phyloP scores from a whole-genome alignment of 441 rosid species.

The Bruguiera hainesii region DNA sequence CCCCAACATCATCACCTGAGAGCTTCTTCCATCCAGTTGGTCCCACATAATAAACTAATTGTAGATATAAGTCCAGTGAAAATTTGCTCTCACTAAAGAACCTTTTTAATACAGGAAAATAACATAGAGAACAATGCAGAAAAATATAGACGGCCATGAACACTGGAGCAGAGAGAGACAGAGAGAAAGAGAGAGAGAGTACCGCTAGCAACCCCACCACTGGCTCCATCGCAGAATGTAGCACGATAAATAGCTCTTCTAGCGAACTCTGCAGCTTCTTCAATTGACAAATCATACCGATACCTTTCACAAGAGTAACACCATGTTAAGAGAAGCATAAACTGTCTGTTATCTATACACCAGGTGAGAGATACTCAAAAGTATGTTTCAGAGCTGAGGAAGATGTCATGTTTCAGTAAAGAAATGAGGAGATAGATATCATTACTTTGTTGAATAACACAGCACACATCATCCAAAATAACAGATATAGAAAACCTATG shows the following conservation, averaged over 20 bases:
- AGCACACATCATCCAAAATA: neutral
- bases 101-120: neutral
- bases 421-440: neutral
- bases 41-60: slow-evolving; percentile 88
- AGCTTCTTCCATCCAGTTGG: slow-evolving; percentile 93
- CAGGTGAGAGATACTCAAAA: neutral
- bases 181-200: slow-evolving; percentile 11
- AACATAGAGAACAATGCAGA: neutral
- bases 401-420: neutral
- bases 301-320: slow-evolving; percentile 42
- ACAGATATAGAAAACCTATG: neutral
- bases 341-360: neutral
- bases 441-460: neutral
- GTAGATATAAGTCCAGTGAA: slow-evolving; percentile 2
- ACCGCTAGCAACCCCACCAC: slow-evolving; percentile 99
- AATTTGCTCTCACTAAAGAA: slow-evolving; percentile 1
- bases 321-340: neutral
- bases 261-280: slow-evolving; percentile 95
- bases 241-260: slow-evolving; percentile 98
- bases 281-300: slow-evolving; percentile 74
- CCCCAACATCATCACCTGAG: slow-evolving; percentile 98
- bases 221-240: slow-evolving; percentile 97
- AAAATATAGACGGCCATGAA: neutral
- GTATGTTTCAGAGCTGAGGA: too few species aligned
- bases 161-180: neutral